Evolutionary conservation across 1,284 basidiomycete species (phyloP), one percentile per base, ranked within the genome.

Genomic region (Rhodotorula sp.): DNA sequence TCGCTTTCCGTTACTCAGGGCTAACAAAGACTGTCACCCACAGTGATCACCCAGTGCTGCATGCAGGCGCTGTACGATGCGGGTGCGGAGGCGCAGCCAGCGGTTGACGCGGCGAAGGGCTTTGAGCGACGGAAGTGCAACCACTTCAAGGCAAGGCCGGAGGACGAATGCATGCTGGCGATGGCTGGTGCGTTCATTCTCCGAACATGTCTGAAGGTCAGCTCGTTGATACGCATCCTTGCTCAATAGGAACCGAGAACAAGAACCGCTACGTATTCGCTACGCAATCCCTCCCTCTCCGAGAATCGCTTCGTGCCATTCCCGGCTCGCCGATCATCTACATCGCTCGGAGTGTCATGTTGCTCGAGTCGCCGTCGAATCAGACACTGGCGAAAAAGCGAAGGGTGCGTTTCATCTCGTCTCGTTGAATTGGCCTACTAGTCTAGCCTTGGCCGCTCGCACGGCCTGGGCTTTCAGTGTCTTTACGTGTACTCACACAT

Each of bases 31-130:
- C 24, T 20, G 8, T 13, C 11, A 15, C 30, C 54, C 51, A 22
- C 78, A 95, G 93, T 97, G 93, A 95, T 97, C 79, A 95, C 94
- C 0, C 94, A 96, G 79, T 97, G 94, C 79, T 93, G 89, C 78
- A 91, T 97, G 62, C 88, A 93, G 74, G 90, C 92, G 77, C 84
- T 97, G 2, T 97, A 96, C 81, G 84, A 90, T 3, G 85, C 89
- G 68, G 92, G 91, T 24, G 86, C 85, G 68, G 79, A 84, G 6
- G 84, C 85, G 44, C 92, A 95, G 77, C 80, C 84, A 1, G 86
- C 88, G 1, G 88, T 92, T 0, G 89, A 95, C 78, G 84, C 96
- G 54, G 94, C 95, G 2, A 98, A 98, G 81, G 85, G 83, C 1
- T 96, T 94, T 77, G 95, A 98, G 82, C 85, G 95, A 62, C 81